Conservation (phyloP, 2,329 filamentous ascomycete genomes). For the Graphilbum fragrans region DNA sequence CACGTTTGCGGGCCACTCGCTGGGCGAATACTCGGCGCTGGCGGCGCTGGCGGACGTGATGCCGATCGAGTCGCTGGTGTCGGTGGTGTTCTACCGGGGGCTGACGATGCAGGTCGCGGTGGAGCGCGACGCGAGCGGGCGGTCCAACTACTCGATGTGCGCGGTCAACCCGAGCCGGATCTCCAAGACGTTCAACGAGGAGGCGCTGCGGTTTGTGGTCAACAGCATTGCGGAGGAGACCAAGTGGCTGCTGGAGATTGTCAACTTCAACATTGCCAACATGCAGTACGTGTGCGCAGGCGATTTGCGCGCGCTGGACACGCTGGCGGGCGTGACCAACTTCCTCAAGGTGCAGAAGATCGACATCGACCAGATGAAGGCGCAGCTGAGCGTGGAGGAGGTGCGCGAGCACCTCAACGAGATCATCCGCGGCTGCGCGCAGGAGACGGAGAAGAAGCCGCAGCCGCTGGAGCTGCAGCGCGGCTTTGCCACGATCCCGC, state of each 20-base stretch:
- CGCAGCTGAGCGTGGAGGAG: conserved; percentile 75
- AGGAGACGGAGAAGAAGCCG: conserved; percentile 81
- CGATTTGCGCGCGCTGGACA: conserved; percentile 59
- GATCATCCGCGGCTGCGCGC: conserved; percentile 81
- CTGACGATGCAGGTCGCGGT: conserved; percentile 99
- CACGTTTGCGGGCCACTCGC: conserved; percentile 94
- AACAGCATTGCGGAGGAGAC: conserved; percentile 91
- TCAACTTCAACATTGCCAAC: conserved; percentile 84
- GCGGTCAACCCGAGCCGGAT: conserved; percentile 97
- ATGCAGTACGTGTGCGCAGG: conserved; percentile 65
- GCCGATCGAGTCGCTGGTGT: conserved; percentile 98
- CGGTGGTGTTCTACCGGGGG: conserved; percentile 97
- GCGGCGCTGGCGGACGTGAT: conserved; percentile 95
- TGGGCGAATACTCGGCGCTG: conserved; percentile 95
- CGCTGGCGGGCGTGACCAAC: conserved; percentile 72
- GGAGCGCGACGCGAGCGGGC: conserved; percentile 82
- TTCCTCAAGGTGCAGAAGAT: conserved; percentile 95
- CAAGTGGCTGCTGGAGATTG: conserved; percentile 93
- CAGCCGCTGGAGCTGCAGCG: conserved; percentile 81
- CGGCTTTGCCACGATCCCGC: conserved; percentile 92
- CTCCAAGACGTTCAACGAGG: conserved; percentile 97
- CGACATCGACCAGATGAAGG: conserved; percentile 87
- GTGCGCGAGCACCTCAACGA: conserved; percentile 81
- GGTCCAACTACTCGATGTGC: conserved; percentile 99
- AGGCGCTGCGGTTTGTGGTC: conserved; percentile 91